Evolutionary conservation across 805 yeast genomes (phyloP).

Genomic region (Candida orba): DNA sequence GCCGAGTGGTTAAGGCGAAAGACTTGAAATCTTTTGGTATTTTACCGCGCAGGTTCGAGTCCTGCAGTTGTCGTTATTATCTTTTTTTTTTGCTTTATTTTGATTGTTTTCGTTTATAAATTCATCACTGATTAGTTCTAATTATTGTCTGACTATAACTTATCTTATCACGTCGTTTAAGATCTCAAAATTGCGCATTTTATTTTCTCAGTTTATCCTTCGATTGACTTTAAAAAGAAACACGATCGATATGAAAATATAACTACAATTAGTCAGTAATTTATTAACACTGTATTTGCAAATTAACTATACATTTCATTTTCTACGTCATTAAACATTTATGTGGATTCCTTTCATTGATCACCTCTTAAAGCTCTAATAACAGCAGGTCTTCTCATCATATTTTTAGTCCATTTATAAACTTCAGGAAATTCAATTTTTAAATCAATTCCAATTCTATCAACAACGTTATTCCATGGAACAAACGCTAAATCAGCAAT

Average conservation of each 20-base stretch:
- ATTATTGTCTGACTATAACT: too few relatives aligned
- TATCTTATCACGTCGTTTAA: too few relatives aligned
- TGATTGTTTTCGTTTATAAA: too few relatives aligned
- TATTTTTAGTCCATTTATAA: constrained; percentile 88
- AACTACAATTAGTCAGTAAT: too few relatives aligned
- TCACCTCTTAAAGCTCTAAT: constrained; percentile 78
- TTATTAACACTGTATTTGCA: not conserved
- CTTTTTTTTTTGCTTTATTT: too few relatives aligned
- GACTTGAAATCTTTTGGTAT: constrained; percentile 27
- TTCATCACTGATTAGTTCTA: too few relatives aligned
- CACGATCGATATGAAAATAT: too few relatives aligned
- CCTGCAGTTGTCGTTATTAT: constrained; percentile 34
- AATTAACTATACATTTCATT: not conserved
- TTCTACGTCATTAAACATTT: not conserved
- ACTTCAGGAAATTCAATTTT: constrained; percentile 90
- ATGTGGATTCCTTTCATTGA: constrained; percentile 10
- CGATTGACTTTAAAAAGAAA: too few relatives aligned
- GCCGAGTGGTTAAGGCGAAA: constrained; percentile 41
- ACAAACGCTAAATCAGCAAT: constrained; percentile 90
- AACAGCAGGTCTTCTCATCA: constrained; percentile 95
- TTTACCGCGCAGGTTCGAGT: constrained; percentile 36
- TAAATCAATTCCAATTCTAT: constrained; percentile 82
- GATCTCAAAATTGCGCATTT: too few relatives aligned
- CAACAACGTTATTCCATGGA: constrained; percentile 96
- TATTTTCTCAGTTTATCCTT: too few relatives aligned